Percentiles rank a stretch among this genome's conserved stretches.
phyloP scores from a whole-genome alignment of 2,329 filamentous ascomycete species.

The Claviceps sorghi region DNA sequence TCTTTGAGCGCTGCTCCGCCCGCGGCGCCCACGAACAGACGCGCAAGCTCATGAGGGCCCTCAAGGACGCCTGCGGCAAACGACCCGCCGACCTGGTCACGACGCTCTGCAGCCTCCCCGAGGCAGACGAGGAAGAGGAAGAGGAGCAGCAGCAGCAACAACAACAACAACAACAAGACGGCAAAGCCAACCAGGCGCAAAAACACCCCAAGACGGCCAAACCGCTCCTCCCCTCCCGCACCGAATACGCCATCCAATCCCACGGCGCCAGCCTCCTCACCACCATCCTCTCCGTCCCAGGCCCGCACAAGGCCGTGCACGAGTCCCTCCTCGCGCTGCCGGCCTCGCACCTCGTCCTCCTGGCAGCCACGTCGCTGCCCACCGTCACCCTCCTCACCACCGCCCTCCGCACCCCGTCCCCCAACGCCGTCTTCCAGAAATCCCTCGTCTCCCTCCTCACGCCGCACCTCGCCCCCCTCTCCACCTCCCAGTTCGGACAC shows the following conservation, averaged over 20 bases:
- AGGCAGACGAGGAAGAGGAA: conserved; percentile 13
- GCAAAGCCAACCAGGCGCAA: conserved; percentile 17
- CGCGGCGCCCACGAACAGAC: conserved; percentile 45
- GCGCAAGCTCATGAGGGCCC: conserved; percentile 30
- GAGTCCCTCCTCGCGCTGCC: conserved; percentile 50
- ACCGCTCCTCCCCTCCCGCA: conserved; percentile 28
- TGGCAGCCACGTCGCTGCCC: conserved; percentile 44
- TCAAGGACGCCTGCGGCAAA: conserved; percentile 33
- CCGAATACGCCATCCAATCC: conserved; percentile 37
- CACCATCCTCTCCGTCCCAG: conserved; percentile 61
- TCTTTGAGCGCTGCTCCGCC: conserved; percentile 70
- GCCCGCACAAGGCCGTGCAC: conserved; percentile 58
- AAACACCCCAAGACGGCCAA: conserved; percentile 15
- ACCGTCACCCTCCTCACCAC: conserved; percentile 36
- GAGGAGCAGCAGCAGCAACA: conserved; percentile 16
- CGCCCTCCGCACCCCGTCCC: conserved; percentile 31
- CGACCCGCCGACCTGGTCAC: conserved; percentile 33
- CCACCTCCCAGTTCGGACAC: conserved; percentile 35
- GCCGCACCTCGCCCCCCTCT: conserved; percentile 31
- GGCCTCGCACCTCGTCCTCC: conserved; percentile 39
- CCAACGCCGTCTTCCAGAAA: conserved; percentile 42
- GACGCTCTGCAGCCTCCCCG: conserved; percentile 32
- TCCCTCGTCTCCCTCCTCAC: conserved; percentile 32
- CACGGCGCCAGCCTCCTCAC: conserved; percentile 76
- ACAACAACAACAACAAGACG: conserved; percentile 18